Evolutionary conservation across 306 rosid genomes (phyloP).

Genomic region (Corylus heterophylla): DNA sequence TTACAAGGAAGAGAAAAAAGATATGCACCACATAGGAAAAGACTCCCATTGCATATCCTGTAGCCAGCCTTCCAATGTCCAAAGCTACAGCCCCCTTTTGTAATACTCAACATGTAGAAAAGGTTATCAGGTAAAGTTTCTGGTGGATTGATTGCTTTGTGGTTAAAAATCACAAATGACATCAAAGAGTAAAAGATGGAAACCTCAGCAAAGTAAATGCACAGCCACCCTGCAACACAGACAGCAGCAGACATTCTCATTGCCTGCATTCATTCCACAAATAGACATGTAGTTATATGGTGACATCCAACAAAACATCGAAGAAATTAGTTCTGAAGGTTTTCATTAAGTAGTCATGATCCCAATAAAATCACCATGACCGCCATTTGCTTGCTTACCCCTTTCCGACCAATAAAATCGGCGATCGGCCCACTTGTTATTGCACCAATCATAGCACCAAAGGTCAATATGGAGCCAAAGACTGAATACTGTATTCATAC

Average conservation of each 20-base stretch:
- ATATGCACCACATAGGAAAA: conserved; percentile 76
- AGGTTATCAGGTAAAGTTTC: conserved; percentile 5
- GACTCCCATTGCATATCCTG: conserved; percentile 99
- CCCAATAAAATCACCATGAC: conserved; percentile 14
- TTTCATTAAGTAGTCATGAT: background rate
- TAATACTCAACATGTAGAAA: conserved; percentile 20
- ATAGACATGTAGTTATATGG: background rate
- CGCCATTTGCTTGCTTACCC: conserved; percentile 48
- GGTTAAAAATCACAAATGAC: conserved; percentile 16
- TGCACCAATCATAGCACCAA: conserved; percentile 97
- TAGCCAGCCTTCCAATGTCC: conserved; percentile 86
- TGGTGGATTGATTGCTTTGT: background rate
- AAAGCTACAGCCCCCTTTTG: conserved; percentile 59
- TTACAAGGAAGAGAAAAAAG: conserved; percentile 14
- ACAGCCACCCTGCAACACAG: conserved; percentile 81
- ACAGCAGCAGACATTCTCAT: conserved; percentile 75
- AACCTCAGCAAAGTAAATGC: conserved; percentile 82
- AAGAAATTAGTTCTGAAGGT: background rate
- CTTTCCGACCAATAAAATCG: conserved; percentile 75
- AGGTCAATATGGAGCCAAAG: conserved; percentile 89
- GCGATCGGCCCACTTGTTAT: conserved; percentile 82
- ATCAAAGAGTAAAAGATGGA: conserved; percentile 2
- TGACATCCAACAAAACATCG: background rate
- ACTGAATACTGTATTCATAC: conserved; percentile 65
- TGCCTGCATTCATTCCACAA: conserved; percentile 60